Evolutionary conservation across 2,329 filamentous ascomycete species (phyloP).

Genomic region (Microdochium bolleyi): DNA sequence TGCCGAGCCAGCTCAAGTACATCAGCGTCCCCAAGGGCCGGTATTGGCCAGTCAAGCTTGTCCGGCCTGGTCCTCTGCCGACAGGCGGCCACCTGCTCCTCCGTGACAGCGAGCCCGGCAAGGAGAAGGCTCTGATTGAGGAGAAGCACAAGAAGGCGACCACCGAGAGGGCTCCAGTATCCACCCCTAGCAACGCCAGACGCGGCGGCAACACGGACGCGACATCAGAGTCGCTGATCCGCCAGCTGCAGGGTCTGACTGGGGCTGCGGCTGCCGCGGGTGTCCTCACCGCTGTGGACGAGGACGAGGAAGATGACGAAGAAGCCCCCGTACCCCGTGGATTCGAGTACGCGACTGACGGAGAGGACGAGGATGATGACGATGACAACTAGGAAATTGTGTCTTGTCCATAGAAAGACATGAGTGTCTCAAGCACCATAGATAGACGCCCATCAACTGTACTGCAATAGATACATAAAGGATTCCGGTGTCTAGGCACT

Average conservation of each 20-base stretch:
- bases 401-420: not conserved
- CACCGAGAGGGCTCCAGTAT: slow-evolving; percentile 53
- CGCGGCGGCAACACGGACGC: slow-evolving; percentile 9
- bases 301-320: slow-evolving; percentile 67
- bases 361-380: slow-evolving; percentile 38
- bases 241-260: slow-evolving; percentile 20
- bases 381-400: not conserved
- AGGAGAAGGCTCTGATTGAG: slow-evolving; percentile 76
- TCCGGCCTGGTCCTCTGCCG: slow-evolving; percentile 46
- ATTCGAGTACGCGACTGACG: slow-evolving; percentile 74
- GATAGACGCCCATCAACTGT: not conserved
- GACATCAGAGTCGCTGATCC: slow-evolving; percentile 18
- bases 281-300: slow-evolving; percentile 80
- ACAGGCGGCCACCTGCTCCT: slow-evolving; percentile 93
- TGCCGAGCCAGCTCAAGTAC: slow-evolving; percentile 89
- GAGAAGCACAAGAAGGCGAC: slow-evolving; percentile 83
- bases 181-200: slow-evolving; percentile 21
- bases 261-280: slow-evolving; percentile 68
- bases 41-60: slow-evolving; percentile 76
- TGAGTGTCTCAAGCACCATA: not conserved
- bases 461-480: not conserved
- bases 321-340: slow-evolving; percentile 63
- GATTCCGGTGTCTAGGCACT: no score
- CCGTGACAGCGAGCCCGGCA: slow-evolving; percentile 70
- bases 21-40: slow-evolving; percentile 85